These are phyloP conservation scores for Amanita subjunquillea DNA, from an alignment of 768 basidiomycete species.

Conservation along the genomic window DNA sequence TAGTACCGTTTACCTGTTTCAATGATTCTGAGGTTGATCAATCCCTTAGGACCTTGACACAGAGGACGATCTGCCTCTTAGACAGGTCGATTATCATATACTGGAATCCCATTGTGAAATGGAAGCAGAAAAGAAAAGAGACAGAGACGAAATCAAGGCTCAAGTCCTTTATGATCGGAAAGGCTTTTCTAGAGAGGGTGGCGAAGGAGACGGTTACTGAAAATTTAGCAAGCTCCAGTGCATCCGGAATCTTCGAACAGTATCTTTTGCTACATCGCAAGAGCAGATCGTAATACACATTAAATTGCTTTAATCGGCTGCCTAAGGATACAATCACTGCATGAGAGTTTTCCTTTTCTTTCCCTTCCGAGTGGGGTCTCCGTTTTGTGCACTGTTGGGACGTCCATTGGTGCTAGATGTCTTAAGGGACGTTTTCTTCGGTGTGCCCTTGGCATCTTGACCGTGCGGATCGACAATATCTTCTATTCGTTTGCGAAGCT, in stretches of 20 bases:
- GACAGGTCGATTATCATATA: slow-evolving; percentile 60
- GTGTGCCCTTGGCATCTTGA: slow-evolving; percentile 22
- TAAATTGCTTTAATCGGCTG: neutral
- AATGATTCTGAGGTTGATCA: slow-evolving; percentile 1
- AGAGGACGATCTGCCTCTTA: slow-evolving; percentile 80
- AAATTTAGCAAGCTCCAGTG: neutral
- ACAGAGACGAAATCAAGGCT: slow-evolving; percentile 75
- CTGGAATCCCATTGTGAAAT: slow-evolving; percentile 65
- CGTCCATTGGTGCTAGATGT: slow-evolving; percentile 36
- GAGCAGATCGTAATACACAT: slow-evolving; percentile 7
- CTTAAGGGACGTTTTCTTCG: slow-evolving; percentile 22
- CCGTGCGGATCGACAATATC: slow-evolving; percentile 50
- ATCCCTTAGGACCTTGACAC: slow-evolving; percentile 72
- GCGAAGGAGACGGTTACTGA: slow-evolving; percentile 94
- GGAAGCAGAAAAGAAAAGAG: slow-evolving; percentile 65
- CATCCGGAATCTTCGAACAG: neutral
- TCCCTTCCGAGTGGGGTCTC: slow-evolving; percentile 42
- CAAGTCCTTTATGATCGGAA: slow-evolving; percentile 73
- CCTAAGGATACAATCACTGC: slow-evolving; percentile 10
- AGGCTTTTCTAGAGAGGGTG: slow-evolving; percentile 92
- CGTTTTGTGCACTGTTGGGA: slow-evolving; percentile 28
- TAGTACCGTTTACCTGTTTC: slow-evolving; percentile 21
- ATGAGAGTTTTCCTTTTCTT: slow-evolving; percentile 43
- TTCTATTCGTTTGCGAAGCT: slow-evolving; percentile 69
- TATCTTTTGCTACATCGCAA: slow-evolving; percentile 3